phyloP scores from a whole-genome alignment of 2,329 filamentous ascomycete species.

The Neonectria coccinea region DNA sequence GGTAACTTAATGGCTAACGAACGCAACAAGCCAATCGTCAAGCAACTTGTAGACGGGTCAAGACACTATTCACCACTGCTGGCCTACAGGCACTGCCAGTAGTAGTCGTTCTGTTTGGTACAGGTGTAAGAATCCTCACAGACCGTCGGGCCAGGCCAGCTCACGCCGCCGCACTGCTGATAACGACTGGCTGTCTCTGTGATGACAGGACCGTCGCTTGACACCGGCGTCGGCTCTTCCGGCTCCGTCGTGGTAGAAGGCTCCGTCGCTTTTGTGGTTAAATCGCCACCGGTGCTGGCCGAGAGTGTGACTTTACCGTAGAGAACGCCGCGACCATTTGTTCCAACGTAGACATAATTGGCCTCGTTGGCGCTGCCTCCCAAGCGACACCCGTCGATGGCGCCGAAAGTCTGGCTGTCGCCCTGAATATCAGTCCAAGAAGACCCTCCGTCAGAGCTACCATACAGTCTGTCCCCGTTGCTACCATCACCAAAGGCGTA shows the following conservation, averaged over 20 bases:
- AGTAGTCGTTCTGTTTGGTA: conserved; percentile 30
- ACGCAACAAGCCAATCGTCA: not conserved
- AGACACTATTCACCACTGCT: not conserved
- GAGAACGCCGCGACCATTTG: conserved; percentile 62
- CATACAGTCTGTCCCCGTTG: conserved; percentile 58
- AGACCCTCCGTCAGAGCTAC: conserved; percentile 56
- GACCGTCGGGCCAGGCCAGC: conserved; percentile 27
- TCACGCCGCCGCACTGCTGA: conserved; percentile 29
- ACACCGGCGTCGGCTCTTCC: not conserved
- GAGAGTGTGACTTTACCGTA: conserved; percentile 36
- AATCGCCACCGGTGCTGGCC: conserved; percentile 9
- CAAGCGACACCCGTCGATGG: conserved; percentile 54
- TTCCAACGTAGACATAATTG: conserved; percentile 62
- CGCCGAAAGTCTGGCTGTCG: conserved; percentile 54
- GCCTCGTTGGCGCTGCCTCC: conserved; percentile 60
- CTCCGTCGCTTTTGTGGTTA: not conserved
- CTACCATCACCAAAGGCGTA: conserved; percentile 61
- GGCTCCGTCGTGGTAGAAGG: conserved; percentile 4
- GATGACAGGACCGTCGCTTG: not conserved
- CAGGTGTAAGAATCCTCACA: conserved; percentile 26
- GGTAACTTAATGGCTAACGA: not conserved
- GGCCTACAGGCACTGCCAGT: conserved; percentile 33
- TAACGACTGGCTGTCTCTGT: conserved; percentile 19
- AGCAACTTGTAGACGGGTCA: not conserved
- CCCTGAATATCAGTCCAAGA: conserved; percentile 63